Conservation (phyloP, 768 basidiomycete genomes). For the Russula sp. region DNA sequence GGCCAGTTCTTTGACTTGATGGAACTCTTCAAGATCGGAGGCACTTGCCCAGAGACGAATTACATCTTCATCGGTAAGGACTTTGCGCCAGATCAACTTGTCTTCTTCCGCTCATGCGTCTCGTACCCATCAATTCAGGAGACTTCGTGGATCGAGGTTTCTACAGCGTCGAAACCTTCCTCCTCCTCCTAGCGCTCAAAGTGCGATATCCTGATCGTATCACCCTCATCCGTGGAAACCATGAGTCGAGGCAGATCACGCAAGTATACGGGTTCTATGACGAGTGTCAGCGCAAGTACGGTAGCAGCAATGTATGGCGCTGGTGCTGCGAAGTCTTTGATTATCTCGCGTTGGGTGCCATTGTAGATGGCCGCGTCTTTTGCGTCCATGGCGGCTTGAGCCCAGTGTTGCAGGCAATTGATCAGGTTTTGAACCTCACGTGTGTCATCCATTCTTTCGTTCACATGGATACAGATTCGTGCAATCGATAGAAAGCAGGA, state of each 20-base stretch:
- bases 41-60: slow-evolving; percentile 87
- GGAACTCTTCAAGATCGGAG: slow-evolving; percentile 91
- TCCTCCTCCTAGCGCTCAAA: slow-evolving; percentile 90
- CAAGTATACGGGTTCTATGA: slow-evolving; percentile 95
- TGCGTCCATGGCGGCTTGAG: slow-evolving; percentile 97
- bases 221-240: slow-evolving; percentile 94
- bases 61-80: slow-evolving; percentile 91
- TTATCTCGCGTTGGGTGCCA: slow-evolving; percentile 87
- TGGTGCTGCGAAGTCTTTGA: slow-evolving; percentile 99
- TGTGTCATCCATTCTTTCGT: slow-evolving; percentile 10
- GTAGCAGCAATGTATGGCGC: slow-evolving; percentile 89
- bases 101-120: slow-evolving; percentile 14
- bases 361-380: slow-evolving; percentile 96
- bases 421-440: slow-evolving; percentile 54
- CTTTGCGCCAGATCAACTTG: slow-evolving; percentile 6
- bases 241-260: slow-evolving; percentile 95
- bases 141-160: slow-evolving; percentile 98
- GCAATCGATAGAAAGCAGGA: slow-evolving; percentile 94
- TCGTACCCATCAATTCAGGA: slow-evolving; percentile 43
- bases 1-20: slow-evolving; percentile 96
- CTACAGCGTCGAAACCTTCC: slow-evolving; percentile 94
- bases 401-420: slow-evolving; percentile 77
- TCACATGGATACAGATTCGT: slow-evolving; percentile 54
- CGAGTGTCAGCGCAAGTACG: slow-evolving; percentile 95
- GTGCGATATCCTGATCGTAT: slow-evolving; percentile 97